These are phyloP conservation scores for Kazachstania sp. DNA, from an alignment of 1,139 yeast genomes.

Conservation along the genomic window DNA sequence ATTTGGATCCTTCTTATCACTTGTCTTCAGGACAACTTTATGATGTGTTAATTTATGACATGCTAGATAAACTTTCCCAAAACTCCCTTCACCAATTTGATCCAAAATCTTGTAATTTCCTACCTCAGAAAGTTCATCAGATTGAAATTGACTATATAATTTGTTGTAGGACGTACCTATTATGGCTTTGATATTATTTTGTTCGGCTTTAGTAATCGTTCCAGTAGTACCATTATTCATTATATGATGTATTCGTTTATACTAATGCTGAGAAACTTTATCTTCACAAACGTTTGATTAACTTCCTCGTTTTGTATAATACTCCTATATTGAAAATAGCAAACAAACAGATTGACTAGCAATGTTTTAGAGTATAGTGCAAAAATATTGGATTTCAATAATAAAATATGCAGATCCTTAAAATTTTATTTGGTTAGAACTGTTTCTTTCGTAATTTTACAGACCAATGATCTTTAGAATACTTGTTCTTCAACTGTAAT, in stretches of 20 bases:
- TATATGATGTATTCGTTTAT: background rate
- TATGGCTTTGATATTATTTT: conserved; percentile 27
- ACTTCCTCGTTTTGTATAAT: too few species aligned
- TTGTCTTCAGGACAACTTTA: conserved; percentile 80
- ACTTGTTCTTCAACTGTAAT: too few species aligned
- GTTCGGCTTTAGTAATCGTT: conserved; percentile 18
- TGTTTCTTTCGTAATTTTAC: too few species aligned
- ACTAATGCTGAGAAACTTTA: background rate
- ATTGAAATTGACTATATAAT: conserved; percentile 48
- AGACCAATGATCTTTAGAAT: too few species aligned
- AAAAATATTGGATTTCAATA: too few species aligned
- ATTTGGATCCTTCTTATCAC: conserved; percentile 74
- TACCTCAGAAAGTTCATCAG: conserved; percentile 48
- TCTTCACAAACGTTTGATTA: too few species aligned
- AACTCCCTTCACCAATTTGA: conserved; percentile 83
- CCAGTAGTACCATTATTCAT: conserved; percentile 2
- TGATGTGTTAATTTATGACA: conserved; percentile 61
- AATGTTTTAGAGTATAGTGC: too few species aligned
- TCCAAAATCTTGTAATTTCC: conserved; percentile 68
- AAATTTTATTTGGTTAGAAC: too few species aligned
- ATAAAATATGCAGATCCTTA: too few species aligned
- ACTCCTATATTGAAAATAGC: too few species aligned
- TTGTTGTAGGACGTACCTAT: conserved; percentile 58
- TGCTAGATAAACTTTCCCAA: conserved; percentile 86
- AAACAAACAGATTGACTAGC: too few species aligned